Conservation (phyloP, 208 protist genomes). For the Chromosphaera perkinsii region DNA sequence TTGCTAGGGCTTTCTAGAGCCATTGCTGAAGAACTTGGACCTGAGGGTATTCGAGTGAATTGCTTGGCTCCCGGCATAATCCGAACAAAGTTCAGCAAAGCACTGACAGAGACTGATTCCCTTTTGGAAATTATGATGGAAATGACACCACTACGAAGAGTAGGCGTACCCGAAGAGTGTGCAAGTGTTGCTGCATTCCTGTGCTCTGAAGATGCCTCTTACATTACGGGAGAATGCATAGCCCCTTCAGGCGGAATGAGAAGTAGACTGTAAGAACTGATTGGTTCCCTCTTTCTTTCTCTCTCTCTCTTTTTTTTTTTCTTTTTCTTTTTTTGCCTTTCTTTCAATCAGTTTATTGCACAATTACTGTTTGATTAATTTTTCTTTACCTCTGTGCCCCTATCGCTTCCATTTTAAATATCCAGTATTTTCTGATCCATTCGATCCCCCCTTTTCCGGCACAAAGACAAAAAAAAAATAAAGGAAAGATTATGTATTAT, state of each 20-base stretch:
- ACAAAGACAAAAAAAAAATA: no score
- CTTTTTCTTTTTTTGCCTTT: no score
- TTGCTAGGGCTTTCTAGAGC: constrained; percentile 16
- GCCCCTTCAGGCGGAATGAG: constrained; percentile 26
- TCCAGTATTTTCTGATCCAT: no score
- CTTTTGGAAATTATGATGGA: not conserved
- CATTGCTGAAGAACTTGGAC: constrained; percentile 8
- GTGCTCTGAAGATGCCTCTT: constrained; percentile 21
- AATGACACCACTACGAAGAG: not conserved
- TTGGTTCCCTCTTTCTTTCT: no score
- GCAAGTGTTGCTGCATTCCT: constrained; percentile 23
- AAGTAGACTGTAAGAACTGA: constrained; percentile 16
- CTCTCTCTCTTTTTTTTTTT: no score
- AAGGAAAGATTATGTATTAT: no score
- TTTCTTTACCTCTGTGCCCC: no score
- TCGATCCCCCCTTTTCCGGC: no score
- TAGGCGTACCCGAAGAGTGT: constrained; percentile 19
- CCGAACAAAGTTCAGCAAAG: constrained; percentile 20
- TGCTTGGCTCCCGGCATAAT: constrained; percentile 30
- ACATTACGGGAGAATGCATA: constrained; percentile 32
- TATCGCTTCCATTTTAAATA: no score
- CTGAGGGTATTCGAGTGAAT: constrained; percentile 25
- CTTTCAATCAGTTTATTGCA: no score
- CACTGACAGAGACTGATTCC: constrained; percentile 1
- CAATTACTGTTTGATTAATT: no score